Percentiles rank a stretch among this genome's conserved stretches.
Conservation (phyloP, 768 basidiomycete genomes). For the Calocybe gangraenosa region DNA sequence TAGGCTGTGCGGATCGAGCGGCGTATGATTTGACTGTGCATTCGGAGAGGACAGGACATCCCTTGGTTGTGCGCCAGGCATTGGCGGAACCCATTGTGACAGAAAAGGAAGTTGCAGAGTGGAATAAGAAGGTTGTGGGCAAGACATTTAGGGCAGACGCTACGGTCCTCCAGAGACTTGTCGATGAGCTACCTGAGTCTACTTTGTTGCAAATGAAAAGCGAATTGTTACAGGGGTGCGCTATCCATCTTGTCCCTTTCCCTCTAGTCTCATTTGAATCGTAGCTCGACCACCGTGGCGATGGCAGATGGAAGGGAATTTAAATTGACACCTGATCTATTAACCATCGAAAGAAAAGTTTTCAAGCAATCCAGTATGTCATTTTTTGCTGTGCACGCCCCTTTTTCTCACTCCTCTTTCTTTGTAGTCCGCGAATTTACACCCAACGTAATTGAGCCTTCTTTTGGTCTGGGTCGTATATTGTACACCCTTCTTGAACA, state of each 20-base stretch:
- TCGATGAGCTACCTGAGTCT: constrained; percentile 65
- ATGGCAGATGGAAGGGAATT: constrained; percentile 63
- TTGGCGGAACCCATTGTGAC: constrained; percentile 82
- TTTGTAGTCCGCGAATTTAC: constrained; percentile 94
- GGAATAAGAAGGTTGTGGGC: constrained; percentile 86
- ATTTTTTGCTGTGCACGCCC: not conserved
- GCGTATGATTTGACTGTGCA: constrained; percentile 96
- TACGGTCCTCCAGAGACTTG: constrained; percentile 54
- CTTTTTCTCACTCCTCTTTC: constrained; percentile 2
- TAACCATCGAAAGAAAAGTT: constrained; percentile 79
- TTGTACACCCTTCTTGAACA: constrained; percentile 93
- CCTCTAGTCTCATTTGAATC: not conserved
- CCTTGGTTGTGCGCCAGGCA: constrained; percentile 82
- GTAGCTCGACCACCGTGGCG: constrained; percentile 52
- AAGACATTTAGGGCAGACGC: constrained; percentile 87
- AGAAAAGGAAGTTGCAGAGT: constrained; percentile 74
- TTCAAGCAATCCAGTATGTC: constrained; percentile 81
- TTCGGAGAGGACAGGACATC: constrained; percentile 74
- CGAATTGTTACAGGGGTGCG: constrained; percentile 73
- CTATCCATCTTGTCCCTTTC: not conserved
- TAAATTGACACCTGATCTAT: constrained; percentile 63
- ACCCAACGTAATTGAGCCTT: constrained; percentile 98
- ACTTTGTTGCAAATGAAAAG: constrained; percentile 62
- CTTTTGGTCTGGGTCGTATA: constrained; percentile 96
- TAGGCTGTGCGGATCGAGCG: constrained; percentile 97